Base-by-base conservation (phyloP, 352 stramenopile species). In the Phytophthora constricta region DNA sequence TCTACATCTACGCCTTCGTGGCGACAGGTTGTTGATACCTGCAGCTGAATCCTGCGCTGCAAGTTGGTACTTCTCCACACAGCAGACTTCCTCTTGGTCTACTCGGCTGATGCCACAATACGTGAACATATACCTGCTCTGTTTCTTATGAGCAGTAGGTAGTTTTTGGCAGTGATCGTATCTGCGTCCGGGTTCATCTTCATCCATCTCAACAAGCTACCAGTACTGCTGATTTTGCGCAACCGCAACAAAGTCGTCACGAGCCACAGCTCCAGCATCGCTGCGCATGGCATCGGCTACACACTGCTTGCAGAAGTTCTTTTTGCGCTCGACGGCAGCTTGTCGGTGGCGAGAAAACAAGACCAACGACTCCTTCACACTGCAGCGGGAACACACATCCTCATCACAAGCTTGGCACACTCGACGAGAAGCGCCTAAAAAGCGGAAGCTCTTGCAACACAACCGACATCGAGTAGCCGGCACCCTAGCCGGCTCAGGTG, bases 401-500 rank as follows among this genome's bases (percentile, higher is more conserved):
- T 73, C 65, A 47, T 75, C 65, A 22, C 72, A 79, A 4, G 62
- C 72, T 37, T 74, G 56, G 25, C 72, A 79, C 19, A 65, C 16
- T 2, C 63, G 61, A 41, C 72, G 63, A 58, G 66, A 69, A 5
- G 68, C 68, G 9, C 67, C 68, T 11, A 79, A 55, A 45, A 79
- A 76, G 14, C 68, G 58, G 39, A 79, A 79, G 19, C 19, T 65
- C 51, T 79, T 79, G n/a, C 63, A 72, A 25, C 72, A 79, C 26
- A 79, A 56, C 16, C 76, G 76, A 34, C 72, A 76, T 1, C 68
- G 46, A 4, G 58, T 55, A 47, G 72, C 67, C 27, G 46, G 46
- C 26, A 70, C 27, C 47, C 65, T 62, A 20, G 66, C 48, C 48
- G 58, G 55, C 11, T 56, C 58, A 3, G 58, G 67, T 1, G 58